Conservation (phyloP, 2,329 filamentous ascomycete genomes). For the Talaromyces islandicus region DNA sequence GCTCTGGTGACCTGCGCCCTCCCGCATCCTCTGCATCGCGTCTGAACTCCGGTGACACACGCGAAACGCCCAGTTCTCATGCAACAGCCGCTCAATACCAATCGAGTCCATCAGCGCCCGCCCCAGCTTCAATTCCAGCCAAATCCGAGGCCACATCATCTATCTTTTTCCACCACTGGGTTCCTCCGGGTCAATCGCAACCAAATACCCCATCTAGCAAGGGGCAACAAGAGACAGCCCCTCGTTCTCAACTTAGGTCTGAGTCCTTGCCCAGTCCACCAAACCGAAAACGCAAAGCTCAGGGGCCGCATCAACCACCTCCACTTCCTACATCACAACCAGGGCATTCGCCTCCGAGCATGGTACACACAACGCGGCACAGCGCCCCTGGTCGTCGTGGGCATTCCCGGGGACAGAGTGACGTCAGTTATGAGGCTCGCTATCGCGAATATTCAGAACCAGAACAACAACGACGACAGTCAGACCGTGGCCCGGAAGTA, state of each 20-base stretch:
- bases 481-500: slow-evolving; percentile 4
- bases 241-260: slow-evolving; percentile 44
- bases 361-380: background rate
- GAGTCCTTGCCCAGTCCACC: slow-evolving; percentile 65
- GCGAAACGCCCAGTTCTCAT: slow-evolving; percentile 30
- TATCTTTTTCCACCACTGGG: slow-evolving; percentile 91
- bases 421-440: slow-evolving; percentile 7
- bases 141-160: slow-evolving; percentile 59
- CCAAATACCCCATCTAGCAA: slow-evolving; percentile 70
- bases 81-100: slow-evolving; percentile 18
- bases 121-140: slow-evolving; percentile 45
- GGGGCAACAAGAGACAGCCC: slow-evolving; percentile 48
- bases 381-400: background rate
- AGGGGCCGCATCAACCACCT: slow-evolving; percentile 46
- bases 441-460: slow-evolving; percentile 9
- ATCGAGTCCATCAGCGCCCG: slow-evolving; percentile 36
- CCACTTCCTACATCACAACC: slow-evolving; percentile 46
- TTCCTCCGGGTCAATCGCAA: slow-evolving; percentile 67
- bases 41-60: slow-evolving; percentile 39
- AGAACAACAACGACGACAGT: slow-evolving; percentile 6
- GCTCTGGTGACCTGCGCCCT: slow-evolving; percentile 13
- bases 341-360: slow-evolving; percentile 4
- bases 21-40: slow-evolving; percentile 23
- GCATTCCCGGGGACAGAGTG: slow-evolving; percentile 12
- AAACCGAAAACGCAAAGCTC: slow-evolving; percentile 71